Percentiles rank a stretch among this genome's conserved stretches.
phyloP scores from a whole-genome alignment of 2,329 filamentous ascomycete genomes.

The Colletotrichum orbiculare region DNA sequence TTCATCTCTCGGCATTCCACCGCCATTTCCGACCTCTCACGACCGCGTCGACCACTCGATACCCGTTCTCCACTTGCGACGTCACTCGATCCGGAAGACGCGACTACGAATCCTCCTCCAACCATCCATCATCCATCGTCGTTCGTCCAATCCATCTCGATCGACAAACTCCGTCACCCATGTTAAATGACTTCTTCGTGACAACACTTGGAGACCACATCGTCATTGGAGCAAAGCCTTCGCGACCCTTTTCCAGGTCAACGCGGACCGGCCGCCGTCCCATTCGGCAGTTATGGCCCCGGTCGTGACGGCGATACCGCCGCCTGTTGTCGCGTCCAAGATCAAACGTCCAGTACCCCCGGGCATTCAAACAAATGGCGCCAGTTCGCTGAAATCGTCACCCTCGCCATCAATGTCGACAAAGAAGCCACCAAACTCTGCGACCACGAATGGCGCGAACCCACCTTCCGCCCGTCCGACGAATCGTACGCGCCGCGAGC shows the following conservation, averaged over 20 bases:
- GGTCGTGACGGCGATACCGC: constrained; percentile 60
- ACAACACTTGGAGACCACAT: constrained; percentile 15
- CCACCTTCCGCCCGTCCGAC: constrained; percentile 56
- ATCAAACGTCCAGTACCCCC: constrained; percentile 76
- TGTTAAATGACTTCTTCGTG: constrained; percentile 28
- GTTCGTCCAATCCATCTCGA: constrained; percentile 19
- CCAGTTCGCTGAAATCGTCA: constrained; percentile 67
- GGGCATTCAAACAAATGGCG: constrained; percentile 74
- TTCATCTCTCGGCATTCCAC: neutral
- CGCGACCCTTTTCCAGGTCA: constrained; percentile 14
- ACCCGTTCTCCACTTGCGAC: constrained; percentile 28
- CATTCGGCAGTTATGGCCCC: constrained; percentile 60
- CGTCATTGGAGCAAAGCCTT: neutral
- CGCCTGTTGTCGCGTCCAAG: constrained; percentile 62
- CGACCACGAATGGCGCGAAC: constrained; percentile 55
- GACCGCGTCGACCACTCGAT: neutral
- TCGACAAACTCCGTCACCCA: constrained; percentile 16
- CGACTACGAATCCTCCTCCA: constrained; percentile 6
- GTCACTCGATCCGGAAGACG: constrained; percentile 33
- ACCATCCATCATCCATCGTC: constrained; percentile 16
- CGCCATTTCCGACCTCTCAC: neutral
- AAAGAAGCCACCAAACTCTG: constrained; percentile 62
- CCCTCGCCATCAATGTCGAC: constrained; percentile 68
- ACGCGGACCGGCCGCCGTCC: constrained; percentile 26
- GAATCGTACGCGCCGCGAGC: constrained; percentile 71